Conservation (phyloP, 352 stramenopile genomes). For the Pythium guiyangense region DNA sequence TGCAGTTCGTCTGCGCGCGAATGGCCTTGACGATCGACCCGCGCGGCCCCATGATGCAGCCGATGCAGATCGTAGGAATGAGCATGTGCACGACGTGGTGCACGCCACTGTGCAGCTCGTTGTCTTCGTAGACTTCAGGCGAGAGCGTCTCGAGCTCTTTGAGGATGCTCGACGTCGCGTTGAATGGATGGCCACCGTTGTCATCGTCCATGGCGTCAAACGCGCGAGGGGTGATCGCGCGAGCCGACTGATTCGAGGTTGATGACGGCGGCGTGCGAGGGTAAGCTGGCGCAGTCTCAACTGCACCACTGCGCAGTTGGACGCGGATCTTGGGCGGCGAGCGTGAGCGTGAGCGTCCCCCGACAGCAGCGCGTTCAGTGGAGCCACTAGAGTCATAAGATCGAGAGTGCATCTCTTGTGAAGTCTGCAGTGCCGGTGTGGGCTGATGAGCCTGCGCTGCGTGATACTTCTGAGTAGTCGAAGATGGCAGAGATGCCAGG, state of each 20-base stretch:
- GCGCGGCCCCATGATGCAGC: slow-evolving; percentile 44
- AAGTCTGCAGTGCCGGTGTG: too few species aligned
- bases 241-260: neutral
- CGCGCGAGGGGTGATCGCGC: neutral
- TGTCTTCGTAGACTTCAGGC: slow-evolving; percentile 49
- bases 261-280: neutral
- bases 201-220: neutral
- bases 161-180: neutral
- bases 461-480: too few species aligned
- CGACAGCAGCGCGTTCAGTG: too few species aligned
- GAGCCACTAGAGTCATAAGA: too few species aligned
- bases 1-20: slow-evolving; percentile 40
- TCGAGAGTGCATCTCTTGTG: too few species aligned
- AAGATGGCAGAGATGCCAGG: too few species aligned
- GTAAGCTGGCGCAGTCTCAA: neutral
- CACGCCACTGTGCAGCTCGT: slow-evolving; percentile 49
- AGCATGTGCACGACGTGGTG: slow-evolving; percentile 59
- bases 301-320: too few species aligned
- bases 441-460: too few species aligned
- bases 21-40: slow-evolving; percentile 48
- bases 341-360: too few species aligned
- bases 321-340: too few species aligned
- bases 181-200: neutral
- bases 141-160: slow-evolving; percentile 19
- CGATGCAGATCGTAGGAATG: slow-evolving; percentile 44